Percentiles rank a stretch among this genome's conserved stretches.
Evolutionary conservation across 441 rosid genomes (phyloP).

Genomic region (Populus hybrid): DNA sequence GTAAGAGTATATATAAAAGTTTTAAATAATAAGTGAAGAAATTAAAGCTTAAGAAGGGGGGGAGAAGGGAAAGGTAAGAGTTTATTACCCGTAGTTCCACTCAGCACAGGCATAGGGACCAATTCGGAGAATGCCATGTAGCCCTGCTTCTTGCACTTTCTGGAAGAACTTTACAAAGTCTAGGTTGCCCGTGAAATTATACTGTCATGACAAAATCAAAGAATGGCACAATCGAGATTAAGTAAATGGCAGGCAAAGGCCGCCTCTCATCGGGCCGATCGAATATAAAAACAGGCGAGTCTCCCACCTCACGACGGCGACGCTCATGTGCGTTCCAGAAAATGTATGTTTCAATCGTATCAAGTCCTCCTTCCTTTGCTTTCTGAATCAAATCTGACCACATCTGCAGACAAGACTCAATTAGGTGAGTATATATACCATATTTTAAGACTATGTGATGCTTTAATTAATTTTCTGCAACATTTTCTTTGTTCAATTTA

Average conservation of each 20-base stretch:
- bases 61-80: background rate
- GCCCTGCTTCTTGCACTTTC: constrained; percentile 48
- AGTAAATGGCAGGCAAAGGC: background rate
- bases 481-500: background rate
- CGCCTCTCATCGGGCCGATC: background rate
- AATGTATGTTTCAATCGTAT: constrained; percentile 67
- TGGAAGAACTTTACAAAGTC: constrained; percentile 58
- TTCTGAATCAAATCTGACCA: constrained; percentile 66
- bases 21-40: background rate
- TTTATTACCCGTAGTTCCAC: constrained; percentile 70
- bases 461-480: background rate
- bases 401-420: constrained; percentile 36
- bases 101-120: constrained; percentile 87
- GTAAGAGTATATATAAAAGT: too few relatives aligned
- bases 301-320: constrained; percentile 46
- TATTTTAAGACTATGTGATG: too few relatives aligned
- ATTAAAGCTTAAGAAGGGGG: background rate
- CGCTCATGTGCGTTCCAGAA: constrained; percentile 88
- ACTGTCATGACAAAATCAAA: constrained; percentile 27
- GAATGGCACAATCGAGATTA: background rate
- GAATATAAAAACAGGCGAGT: background rate
- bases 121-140: constrained; percentile 62
- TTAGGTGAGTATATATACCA: background rate
- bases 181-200: constrained; percentile 56
- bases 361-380: constrained; percentile 69